Conservation (phyloP, 108 stramenopile genomes). For the Pseudonitzschia multiseries region DNA sequence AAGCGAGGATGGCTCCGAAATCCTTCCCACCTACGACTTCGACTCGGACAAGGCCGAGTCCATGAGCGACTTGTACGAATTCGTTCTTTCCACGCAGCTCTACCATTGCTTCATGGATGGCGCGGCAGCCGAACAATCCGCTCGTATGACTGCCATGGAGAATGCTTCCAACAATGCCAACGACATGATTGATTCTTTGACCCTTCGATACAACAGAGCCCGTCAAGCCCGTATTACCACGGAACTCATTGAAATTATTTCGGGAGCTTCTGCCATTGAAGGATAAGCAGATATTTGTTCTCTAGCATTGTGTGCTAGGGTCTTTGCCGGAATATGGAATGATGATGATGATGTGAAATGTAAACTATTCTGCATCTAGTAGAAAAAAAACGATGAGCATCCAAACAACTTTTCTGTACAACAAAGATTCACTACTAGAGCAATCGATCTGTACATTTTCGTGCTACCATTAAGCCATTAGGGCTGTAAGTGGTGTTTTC, state of each 20-base stretch:
- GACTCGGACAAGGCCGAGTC: conserved; percentile 95
- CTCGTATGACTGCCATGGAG: conserved; percentile 99
- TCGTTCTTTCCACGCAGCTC: conserved; percentile 5
- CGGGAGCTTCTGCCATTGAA: conserved; percentile 97
- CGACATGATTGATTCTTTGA: conserved; percentile 97
- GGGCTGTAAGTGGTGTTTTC: too few species aligned
- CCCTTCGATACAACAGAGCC: conserved; percentile 98
- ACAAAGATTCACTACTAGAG: too few species aligned
- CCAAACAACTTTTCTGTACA: too few species aligned
- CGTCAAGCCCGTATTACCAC: conserved; percentile 99
- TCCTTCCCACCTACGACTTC: conserved; percentile 88
- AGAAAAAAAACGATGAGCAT: too few species aligned
- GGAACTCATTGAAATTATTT: conserved; percentile 99
- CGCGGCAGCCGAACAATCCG: conserved; percentile 96
- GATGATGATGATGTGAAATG: neutral
- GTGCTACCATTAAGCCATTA: too few species aligned
- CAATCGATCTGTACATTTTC: too few species aligned
- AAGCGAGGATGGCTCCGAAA: conserved; percentile 45
- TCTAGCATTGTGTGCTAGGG: neutral
- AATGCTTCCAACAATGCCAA: conserved; percentile 99
- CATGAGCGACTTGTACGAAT: conserved; percentile 21
- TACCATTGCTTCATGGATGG: conserved; percentile 88
- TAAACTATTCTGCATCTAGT: too few species aligned
- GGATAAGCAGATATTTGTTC: conserved; percentile 15
- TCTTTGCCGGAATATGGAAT: neutral